Evolutionary conservation across 2,329 filamentous ascomycete species (phyloP).

Genomic region (Intubia oerlemansii): DNA sequence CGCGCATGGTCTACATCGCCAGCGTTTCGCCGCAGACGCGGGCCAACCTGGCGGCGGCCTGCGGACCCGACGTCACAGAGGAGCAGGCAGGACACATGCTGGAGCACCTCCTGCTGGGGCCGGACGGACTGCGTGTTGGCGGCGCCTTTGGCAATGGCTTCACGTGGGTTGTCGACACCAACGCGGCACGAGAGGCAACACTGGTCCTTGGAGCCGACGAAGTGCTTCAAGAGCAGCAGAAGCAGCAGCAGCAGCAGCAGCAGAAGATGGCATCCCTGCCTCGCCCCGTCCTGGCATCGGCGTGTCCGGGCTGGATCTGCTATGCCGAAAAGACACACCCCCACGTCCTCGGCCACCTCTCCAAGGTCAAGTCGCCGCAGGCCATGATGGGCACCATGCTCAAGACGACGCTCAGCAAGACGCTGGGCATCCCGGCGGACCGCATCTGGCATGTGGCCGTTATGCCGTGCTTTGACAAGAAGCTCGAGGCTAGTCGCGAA

Average conservation of each 20-base stretch:
- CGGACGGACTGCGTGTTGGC: constrained; percentile 44
- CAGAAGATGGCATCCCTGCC: constrained; percentile 2
- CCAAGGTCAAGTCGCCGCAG: constrained; percentile 81
- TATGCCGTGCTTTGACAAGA: constrained; percentile 99
- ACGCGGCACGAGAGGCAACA: constrained; percentile 58
- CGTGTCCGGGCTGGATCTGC: constrained; percentile 95
- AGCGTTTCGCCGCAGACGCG: constrained; percentile 83
- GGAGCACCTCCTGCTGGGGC: constrained; percentile 53
- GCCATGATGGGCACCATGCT: constrained; percentile 76
- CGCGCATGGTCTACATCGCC: constrained; percentile 62
- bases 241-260: constrained; percentile 7
- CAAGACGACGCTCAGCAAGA: constrained; percentile 63
- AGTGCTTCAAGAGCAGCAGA: constrained; percentile 23
- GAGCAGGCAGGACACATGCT: constrained; percentile 63
- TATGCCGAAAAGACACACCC: constrained; percentile 98
- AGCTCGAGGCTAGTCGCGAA: constrained; percentile 82
- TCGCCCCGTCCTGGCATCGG: constrained; percentile 53
- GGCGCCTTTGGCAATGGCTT: constrained; percentile 60
- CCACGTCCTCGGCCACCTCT: constrained; percentile 77
- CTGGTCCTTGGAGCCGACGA: constrained; percentile 65
- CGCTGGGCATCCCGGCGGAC: constrained; percentile 48
- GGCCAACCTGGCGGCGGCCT: constrained; percentile 73
- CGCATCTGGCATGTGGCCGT: constrained; percentile 87
- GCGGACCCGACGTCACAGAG: constrained; percentile 49
- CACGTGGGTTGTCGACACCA: constrained; percentile 79